phyloP scores from a whole-genome alignment of 371 early-diverging fungal species.

The Umbelopsis sp. region DNA sequence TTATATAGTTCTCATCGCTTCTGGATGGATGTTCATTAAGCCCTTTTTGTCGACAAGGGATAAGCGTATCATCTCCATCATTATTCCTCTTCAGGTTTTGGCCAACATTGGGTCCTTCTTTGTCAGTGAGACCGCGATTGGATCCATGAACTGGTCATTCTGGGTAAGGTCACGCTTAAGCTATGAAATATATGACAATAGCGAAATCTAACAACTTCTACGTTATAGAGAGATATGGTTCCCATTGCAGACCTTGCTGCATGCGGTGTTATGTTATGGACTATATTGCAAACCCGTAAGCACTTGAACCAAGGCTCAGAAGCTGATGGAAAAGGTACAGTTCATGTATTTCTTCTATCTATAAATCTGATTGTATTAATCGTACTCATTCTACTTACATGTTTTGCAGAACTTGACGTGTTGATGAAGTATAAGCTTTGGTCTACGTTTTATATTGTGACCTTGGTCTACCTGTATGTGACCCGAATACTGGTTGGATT shows the following conservation, averaged over 20 bases:
- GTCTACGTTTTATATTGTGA: constrained; percentile 62
- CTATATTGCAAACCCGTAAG: constrained; percentile 58
- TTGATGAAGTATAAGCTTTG: constrained; percentile 60
- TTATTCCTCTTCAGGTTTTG: constrained; percentile 60
- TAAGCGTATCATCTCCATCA: constrained; percentile 55
- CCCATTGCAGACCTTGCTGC: constrained; percentile 57
- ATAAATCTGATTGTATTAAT: background rate
- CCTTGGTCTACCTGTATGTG: constrained; percentile 56
- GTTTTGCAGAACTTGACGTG: constrained; percentile 42
- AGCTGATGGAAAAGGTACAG: constrained; percentile 57
- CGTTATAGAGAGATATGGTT: constrained; percentile 44
- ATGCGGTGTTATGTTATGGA: constrained; percentile 54
- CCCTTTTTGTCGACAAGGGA: constrained; percentile 59
- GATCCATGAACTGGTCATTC: constrained; percentile 54
- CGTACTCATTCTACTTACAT: background rate
- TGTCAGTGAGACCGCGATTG: constrained; percentile 54
- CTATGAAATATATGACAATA: background rate
- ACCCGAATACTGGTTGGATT: constrained; percentile 57
- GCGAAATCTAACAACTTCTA: background rate
- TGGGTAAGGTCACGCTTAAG: constrained; percentile 41
- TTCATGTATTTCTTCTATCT: background rate
- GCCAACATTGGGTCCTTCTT: constrained; percentile 58
- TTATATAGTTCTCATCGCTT: constrained; percentile 51
- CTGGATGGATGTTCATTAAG: constrained; percentile 68
- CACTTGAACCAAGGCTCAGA: constrained; percentile 49